A percentile compares a stretch with the other conserved stretches of the same genome.
These are phyloP conservation scores for Globisporangium radiosum DNA, from an alignment of 352 stramenopile species.

Conservation along the genomic window DNA sequence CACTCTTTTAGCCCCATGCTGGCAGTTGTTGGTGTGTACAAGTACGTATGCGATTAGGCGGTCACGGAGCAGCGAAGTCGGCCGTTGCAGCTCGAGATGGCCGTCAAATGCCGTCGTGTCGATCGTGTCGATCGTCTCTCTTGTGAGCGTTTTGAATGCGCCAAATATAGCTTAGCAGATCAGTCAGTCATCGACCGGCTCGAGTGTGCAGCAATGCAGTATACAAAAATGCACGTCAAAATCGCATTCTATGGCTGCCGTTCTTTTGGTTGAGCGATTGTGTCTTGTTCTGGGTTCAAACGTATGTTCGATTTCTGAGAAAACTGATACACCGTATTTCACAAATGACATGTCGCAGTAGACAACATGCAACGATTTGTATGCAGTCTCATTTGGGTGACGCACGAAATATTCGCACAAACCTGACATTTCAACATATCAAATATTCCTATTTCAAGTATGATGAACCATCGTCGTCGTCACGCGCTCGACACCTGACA, in stretches of 20 bases:
- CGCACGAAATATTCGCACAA: neutral
- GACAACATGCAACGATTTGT: neutral
- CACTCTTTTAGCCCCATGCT: conserved; percentile 63
- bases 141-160: neutral
- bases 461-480: too few relatives aligned
- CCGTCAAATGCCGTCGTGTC: neutral
- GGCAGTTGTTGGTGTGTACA: neutral
- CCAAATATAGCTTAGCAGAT: too few relatives aligned
- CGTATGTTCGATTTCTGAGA: neutral
- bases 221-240: neutral
- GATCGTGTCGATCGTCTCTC: neutral
- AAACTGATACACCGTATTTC: neutral
- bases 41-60: neutral
- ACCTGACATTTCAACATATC: too few relatives aligned
- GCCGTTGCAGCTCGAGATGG: neutral
- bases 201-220: neutral
- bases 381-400: neutral
- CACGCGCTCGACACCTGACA: too few relatives aligned
- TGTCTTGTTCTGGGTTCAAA: neutral
- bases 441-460: too few relatives aligned
- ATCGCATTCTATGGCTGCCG: neutral
- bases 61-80: neutral
- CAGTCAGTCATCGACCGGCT: too few relatives aligned
- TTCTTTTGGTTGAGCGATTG: too few relatives aligned
- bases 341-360: neutral